A percentile compares a stretch with the other conserved stretches of the same genome.
Conservation (phyloP, 768 basidiomycete genomes). For the Zangia roseola region DNA sequence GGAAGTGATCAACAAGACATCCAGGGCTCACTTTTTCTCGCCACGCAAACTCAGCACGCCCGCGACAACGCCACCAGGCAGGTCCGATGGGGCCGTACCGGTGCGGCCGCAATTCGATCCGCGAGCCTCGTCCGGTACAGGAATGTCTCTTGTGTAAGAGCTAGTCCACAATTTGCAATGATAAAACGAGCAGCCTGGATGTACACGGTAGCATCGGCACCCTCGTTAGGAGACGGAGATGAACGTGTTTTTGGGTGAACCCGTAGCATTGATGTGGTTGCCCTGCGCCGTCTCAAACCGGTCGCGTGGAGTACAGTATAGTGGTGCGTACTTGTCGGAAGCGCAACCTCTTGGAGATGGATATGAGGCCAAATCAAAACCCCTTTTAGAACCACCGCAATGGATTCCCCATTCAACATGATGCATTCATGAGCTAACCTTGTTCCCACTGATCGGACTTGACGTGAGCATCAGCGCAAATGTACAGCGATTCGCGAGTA, state of each 20-base stretch:
- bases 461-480: conserved; percentile 7
- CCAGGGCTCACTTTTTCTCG: conserved; percentile 8
- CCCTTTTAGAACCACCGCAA: conserved; percentile 15
- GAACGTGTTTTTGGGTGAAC: conserved; percentile 18
- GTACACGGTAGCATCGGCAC: conserved; percentile 13
- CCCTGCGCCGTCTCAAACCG: conserved; percentile 20
- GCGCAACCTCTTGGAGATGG: conserved; percentile 4
- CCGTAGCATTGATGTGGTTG: conserved; percentile 7
- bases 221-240: conserved; percentile 25
- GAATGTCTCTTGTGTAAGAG: background rate
- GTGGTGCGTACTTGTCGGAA: conserved; percentile 13
- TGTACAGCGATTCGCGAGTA: conserved; percentile 11
- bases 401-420: conserved; percentile 19
- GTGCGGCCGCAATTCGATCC: conserved; percentile 21
- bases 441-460: conserved; percentile 27
- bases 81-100: conserved; percentile 12
- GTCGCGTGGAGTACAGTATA: conserved; percentile 10
- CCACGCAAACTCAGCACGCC: conserved; percentile 18
- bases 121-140: conserved; percentile 10
- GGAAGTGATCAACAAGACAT: conserved; percentile 17
- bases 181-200: conserved; percentile 1
- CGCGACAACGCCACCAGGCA: conserved; percentile 22
- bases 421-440: conserved; percentile 36
- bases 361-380: conserved; percentile 3
- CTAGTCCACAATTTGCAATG: conserved; percentile 23